Conservation (phyloP, 352 stramenopile genomes). For the Globisporangium parvum region DNA sequence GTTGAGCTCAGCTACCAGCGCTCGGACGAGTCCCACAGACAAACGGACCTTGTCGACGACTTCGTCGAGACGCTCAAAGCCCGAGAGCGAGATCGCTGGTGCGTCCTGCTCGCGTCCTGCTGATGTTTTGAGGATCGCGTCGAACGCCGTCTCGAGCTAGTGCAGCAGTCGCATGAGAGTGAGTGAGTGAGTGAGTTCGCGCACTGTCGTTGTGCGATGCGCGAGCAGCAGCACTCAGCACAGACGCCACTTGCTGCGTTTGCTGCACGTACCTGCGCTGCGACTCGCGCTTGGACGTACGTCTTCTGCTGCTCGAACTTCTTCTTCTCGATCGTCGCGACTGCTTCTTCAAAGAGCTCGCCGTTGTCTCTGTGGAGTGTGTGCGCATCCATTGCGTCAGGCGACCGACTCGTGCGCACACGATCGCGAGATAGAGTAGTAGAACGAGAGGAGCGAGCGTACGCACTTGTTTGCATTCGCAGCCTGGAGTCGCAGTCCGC, state of each 20-base stretch:
- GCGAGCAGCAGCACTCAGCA: background rate
- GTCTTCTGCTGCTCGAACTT: constrained; percentile 80
- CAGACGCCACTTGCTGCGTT: background rate
- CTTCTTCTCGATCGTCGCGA: constrained; percentile 60
- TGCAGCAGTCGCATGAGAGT: background rate
- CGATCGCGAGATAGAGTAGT: no score
- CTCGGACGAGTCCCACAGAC: background rate
- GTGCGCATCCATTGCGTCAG: background rate
- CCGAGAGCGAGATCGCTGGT: constrained; percentile 58
- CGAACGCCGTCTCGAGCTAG: constrained; percentile 47
- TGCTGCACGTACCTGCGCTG: constrained; percentile 34
- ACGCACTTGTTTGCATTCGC: constrained; percentile 41
- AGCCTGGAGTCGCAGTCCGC: constrained; percentile 46
- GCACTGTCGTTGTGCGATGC: background rate
- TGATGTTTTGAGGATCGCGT: constrained; percentile 52
- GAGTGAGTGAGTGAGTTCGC: background rate
- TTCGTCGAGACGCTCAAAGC: constrained; percentile 40
- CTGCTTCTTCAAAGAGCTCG: constrained; percentile 71
- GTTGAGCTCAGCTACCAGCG: background rate
- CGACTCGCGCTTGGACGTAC: constrained; percentile 59
- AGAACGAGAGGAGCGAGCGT: background rate
- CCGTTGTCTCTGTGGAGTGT: constrained; percentile 40
- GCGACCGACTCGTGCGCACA: background rate
- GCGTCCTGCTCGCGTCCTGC: constrained; percentile 21
- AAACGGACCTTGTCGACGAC: constrained; percentile 3